Base-by-base conservation (phyloP, 129 eudicot species). In the Deinandra increscens region DNA sequence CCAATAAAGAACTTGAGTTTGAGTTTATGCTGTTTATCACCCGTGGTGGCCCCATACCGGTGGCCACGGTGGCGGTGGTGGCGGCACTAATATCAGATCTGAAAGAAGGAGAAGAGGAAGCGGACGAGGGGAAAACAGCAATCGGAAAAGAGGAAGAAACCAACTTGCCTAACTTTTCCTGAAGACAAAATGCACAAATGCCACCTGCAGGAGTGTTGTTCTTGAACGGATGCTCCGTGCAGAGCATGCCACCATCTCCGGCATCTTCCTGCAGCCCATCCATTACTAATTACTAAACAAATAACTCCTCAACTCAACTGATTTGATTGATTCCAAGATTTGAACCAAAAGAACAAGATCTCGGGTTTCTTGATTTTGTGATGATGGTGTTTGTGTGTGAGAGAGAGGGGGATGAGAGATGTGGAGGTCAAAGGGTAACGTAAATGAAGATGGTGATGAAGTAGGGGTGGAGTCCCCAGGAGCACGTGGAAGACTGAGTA, bases 121-220 rank as follows among this genome's bases (percentile, higher is more conserved):
- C 78, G 51, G 95, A 81, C 1, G 87, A 75, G 15, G 95, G 90
- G 81, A 85, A 82, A 34, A 88, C 67, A 7, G 88, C 69, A 0
- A 83, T 63, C 10, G 95, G 85, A 9, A 83, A 86, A 31, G 98
- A 92, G 37, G 96, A 84, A 29, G 98, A 86, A 22, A 92, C 98
- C 45, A 92, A 80, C 69, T 92, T 92, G 19, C 96, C 96, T 13
- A 92, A 81, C 66, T 92, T 92, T 69, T 92, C 98, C 77, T 91
- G 96, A 38, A 91, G 95, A 75, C 98, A 91, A 14, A 84, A 71
- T 0, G 94, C 91, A 77, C 98, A 91, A 76, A 91, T 91, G 46
- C 95, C 95, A 3, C 91, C 96, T 3, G 76, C 81, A 1, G 96
- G 82, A 48, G 87, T 77, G 78, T 60, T 86, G 83, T 75, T 87